Conservation (phyloP, 371 early-diverging fungal genomes). For the Coemansia sp. region DNA sequence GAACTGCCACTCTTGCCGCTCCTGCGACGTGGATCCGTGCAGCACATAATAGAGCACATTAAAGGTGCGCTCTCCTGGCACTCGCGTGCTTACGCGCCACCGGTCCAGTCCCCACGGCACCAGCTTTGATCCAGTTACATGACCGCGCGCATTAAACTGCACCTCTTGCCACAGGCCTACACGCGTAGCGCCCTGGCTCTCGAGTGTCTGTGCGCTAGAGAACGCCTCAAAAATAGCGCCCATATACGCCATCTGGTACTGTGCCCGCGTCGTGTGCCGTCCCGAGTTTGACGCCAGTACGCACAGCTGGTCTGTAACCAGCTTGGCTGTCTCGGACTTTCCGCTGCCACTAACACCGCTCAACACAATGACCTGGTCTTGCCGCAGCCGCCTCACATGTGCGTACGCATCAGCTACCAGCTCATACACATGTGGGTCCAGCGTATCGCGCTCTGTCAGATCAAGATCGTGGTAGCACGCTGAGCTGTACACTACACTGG, state of each 20-base stretch:
- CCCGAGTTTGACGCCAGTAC: slow-evolving; percentile 67
- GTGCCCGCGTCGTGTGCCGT: slow-evolving; percentile 68
- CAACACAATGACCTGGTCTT: slow-evolving; percentile 76
- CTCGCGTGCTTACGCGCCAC: slow-evolving; percentile 64
- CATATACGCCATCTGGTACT: slow-evolving; percentile 76
- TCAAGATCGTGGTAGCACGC: slow-evolving; percentile 50
- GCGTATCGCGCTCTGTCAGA: slow-evolving; percentile 31
- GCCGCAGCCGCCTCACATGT: slow-evolving; percentile 80
- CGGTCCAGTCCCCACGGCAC: slow-evolving; percentile 88
- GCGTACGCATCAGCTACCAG: slow-evolving; percentile 60
- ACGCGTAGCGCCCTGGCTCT: slow-evolving; percentile 78
- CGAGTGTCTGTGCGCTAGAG: slow-evolving; percentile 72
- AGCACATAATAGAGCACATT: slow-evolving; percentile 87
- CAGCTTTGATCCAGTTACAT: slow-evolving; percentile 81
- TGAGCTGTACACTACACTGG: slow-evolving; percentile 44
- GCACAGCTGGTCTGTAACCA: slow-evolving; percentile 67
- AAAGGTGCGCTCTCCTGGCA: slow-evolving; percentile 77
- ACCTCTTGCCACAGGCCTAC: slow-evolving; percentile 83
- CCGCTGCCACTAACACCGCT: slow-evolving; percentile 86
- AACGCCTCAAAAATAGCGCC: slow-evolving; percentile 76
- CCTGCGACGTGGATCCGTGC: slow-evolving; percentile 60
- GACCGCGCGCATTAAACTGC: slow-evolving; percentile 83
- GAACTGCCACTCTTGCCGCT: slow-evolving; percentile 62
- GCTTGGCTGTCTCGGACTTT: slow-evolving; percentile 69
- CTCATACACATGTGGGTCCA: slow-evolving; percentile 51